Conservation (phyloP, 306 rosid genomes). For the Fragaria vesca region DNA sequence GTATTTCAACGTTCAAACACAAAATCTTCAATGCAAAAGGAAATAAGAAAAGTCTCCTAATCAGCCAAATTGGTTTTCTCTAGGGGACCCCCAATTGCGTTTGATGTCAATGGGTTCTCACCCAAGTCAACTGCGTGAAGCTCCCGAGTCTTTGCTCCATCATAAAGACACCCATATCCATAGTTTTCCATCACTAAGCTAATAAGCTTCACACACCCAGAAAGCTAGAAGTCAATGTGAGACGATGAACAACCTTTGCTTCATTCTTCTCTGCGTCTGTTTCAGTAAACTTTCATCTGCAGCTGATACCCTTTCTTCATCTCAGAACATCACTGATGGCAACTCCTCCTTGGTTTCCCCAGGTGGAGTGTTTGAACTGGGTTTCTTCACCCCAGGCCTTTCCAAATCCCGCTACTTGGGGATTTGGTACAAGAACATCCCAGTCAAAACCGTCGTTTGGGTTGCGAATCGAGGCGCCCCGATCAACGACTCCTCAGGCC, state of each 20-base stretch:
- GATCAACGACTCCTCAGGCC: slow-evolving; percentile 31
- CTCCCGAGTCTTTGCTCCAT: neutral
- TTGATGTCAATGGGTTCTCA: too few species aligned
- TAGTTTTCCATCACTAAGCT: neutral
- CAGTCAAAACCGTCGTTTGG: slow-evolving; percentile 31
- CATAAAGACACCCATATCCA: neutral
- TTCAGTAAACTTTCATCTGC: slow-evolving; percentile 17
- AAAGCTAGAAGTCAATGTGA: slow-evolving; percentile 16
- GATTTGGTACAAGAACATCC: slow-evolving; percentile 37
- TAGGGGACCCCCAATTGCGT: too few species aligned
- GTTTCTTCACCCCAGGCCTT: slow-evolving; percentile 41
- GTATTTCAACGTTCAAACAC: too few species aligned
- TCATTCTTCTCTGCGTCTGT: neutral
- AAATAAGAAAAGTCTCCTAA: too few species aligned
- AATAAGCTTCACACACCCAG: neutral
- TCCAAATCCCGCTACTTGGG: slow-evolving; percentile 41
- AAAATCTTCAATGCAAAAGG: too few species aligned
- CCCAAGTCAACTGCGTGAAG: neutral
- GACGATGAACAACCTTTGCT: neutral
- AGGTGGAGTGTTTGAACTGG: slow-evolving; percentile 30
- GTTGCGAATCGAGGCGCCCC: slow-evolving; percentile 36
- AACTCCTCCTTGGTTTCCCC: slow-evolving; percentile 20
- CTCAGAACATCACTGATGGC: slow-evolving; percentile 28
- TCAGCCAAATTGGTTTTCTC: too few species aligned
- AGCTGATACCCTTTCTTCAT: slow-evolving; percentile 23